Conservation (phyloP, 495 filamentous ascomycete species). For the Penicillium bovifimosum region DNA sequence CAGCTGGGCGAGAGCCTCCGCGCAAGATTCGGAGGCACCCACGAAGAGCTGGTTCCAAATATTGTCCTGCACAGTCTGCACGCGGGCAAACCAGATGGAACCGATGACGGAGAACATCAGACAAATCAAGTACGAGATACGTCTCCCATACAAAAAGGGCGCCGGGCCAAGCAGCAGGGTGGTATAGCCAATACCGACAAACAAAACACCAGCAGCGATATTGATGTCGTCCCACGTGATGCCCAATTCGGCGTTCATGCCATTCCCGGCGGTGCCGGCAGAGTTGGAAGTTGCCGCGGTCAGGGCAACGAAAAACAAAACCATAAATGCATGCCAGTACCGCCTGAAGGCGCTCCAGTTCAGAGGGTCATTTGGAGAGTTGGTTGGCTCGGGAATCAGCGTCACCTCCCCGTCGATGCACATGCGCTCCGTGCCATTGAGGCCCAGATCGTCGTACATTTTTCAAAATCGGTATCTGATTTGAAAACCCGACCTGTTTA, state of each 20-base stretch:
- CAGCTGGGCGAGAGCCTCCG: constrained; percentile 24
- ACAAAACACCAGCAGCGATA: constrained; percentile 23
- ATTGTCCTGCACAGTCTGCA: constrained; percentile 15
- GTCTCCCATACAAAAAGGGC: constrained; percentile 23
- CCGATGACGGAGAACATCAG: constrained; percentile 18
- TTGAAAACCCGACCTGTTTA: not conserved
- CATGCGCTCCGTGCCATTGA: constrained; percentile 19
- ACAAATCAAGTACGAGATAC: constrained; percentile 23
- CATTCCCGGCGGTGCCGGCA: constrained; percentile 23
- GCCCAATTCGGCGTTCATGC: constrained; percentile 18
- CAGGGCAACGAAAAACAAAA: constrained; percentile 21
- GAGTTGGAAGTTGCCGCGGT: constrained; percentile 27
- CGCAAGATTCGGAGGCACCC: constrained; percentile 25
- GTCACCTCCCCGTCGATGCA: constrained; percentile 32
- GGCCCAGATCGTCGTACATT: constrained; percentile 7
- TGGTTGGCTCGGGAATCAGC: constrained; percentile 45
- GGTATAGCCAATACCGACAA: constrained; percentile 22
- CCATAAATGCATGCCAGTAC: constrained; percentile 25
- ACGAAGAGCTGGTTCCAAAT: constrained; percentile 28
- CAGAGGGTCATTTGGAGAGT: constrained; percentile 48
- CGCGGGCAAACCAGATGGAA: constrained; percentile 20
- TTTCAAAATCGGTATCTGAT: constrained; percentile 2
- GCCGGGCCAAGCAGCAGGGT: constrained; percentile 19
- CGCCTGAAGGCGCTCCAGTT: constrained; percentile 47
- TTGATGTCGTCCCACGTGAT: constrained; percentile 23